phyloP scores from a whole-genome alignment of 116 monocot species.

The Phalaenopsis hybrid region DNA sequence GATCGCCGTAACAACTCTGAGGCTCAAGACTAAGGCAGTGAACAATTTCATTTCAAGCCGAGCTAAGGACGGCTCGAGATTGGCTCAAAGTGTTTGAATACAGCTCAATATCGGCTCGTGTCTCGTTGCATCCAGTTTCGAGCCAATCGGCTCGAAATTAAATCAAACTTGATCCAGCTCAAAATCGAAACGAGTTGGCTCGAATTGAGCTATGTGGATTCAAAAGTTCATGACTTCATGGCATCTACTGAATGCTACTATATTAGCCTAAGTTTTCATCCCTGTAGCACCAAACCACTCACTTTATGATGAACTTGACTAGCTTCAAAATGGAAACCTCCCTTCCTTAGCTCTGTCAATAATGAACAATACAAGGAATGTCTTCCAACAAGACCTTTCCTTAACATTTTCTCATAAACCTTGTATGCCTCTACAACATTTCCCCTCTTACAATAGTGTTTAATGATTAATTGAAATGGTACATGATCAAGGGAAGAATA shows the following conservation, averaged over 20 bases:
- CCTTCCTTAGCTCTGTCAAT: conserved; percentile 35
- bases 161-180: no score
- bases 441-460: conserved; percentile 36
- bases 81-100: no score
- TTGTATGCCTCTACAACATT: conserved; percentile 39
- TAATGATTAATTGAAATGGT: conserved; percentile 68
- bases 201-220: no score
- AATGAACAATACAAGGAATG: conserved; percentile 42
- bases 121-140: no score
- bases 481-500: conserved; percentile 52
- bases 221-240: background rate
- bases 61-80: no score
- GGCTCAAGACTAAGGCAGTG: background rate
- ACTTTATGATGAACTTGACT: conserved; percentile 27
- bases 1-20: background rate
- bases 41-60: no score
- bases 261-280: background rate
- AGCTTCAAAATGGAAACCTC: conserved; percentile 26
- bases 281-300: conserved; percentile 11
- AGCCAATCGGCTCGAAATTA: no score
- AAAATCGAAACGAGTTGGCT: no score
- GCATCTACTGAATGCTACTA: background rate
- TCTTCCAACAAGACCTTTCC: conserved; percentile 40
- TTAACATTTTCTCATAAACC: conserved; percentile 47
- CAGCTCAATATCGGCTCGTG: no score